These are phyloP conservation scores for Hygrophila difformis DNA, from an alignment of 257 asterid genomes.

Conservation along the genomic window DNA sequence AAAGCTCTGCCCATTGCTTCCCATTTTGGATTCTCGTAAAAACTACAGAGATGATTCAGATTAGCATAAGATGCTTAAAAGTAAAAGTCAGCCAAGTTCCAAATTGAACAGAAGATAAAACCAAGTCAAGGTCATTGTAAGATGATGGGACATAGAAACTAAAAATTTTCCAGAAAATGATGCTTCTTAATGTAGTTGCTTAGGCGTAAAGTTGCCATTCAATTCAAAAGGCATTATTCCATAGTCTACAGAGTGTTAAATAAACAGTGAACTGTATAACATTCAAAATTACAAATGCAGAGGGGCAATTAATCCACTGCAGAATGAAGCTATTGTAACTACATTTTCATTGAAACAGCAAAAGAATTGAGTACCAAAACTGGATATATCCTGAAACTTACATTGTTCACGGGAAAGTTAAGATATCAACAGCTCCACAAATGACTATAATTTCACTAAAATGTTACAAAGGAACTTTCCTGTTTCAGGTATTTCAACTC, in stretches of 20 bases:
- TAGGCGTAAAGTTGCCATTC: background rate
- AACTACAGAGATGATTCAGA: no score
- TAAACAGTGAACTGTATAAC: background rate
- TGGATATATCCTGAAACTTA: conserved; percentile 12
- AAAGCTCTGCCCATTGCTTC: no score
- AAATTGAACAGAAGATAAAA: no score
- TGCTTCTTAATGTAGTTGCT: no score
- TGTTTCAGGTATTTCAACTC: conserved; percentile 8
- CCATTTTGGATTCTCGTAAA: no score
- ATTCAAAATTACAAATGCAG: background rate
- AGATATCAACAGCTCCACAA: conserved; percentile 6
- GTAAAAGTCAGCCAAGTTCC: no score
- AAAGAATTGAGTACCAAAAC: conserved; percentile 16
- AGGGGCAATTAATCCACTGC: background rate
- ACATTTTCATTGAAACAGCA: conserved; percentile 11
- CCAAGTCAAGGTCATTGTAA: no score
- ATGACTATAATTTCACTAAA: conserved; percentile 13
- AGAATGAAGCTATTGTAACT: conserved; percentile 3
- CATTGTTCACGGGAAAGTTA: conserved; percentile 10
- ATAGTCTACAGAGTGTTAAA: conserved; percentile 1
- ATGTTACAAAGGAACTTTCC: conserved; percentile 16
- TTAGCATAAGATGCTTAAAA: no score
- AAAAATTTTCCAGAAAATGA: no score
- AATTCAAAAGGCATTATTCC: background rate
- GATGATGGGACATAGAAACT: no score